Conservation (phyloP, 2,329 filamentous ascomycete genomes). For the Myriosclerotinia duriaeana region DNA sequence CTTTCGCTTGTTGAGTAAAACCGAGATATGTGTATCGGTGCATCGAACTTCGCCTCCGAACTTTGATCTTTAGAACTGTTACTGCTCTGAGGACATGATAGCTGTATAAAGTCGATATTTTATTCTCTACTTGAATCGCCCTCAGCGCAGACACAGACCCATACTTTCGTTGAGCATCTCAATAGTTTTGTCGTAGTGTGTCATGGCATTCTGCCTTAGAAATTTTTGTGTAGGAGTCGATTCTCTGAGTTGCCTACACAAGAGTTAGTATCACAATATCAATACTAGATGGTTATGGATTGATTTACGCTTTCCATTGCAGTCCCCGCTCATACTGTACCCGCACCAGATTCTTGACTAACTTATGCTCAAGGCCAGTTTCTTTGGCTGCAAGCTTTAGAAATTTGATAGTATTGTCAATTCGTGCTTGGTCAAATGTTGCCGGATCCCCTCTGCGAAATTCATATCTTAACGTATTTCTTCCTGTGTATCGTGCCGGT, state of each 20-base stretch:
- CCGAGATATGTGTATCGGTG: background rate
- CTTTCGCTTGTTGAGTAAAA: background rate
- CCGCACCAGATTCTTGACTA: slow-evolving; percentile 67
- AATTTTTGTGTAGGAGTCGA: slow-evolving; percentile 21
- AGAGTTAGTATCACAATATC: background rate
- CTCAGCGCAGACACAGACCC: slow-evolving; percentile 60
- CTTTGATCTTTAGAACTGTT: background rate
- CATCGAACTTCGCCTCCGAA: background rate
- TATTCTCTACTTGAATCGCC: background rate
- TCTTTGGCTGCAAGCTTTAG: slow-evolving; percentile 62
- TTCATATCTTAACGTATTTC: slow-evolving; percentile 57
- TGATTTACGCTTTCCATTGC: slow-evolving; percentile 13
- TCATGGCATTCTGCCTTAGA: slow-evolving; percentile 41
- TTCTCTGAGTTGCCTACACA: slow-evolving; percentile 8
- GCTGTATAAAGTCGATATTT: background rate
- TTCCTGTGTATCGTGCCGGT: slow-evolving; percentile 63
- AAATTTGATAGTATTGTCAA: slow-evolving; percentile 69
- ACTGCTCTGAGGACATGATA: background rate
- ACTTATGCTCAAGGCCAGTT: slow-evolving; percentile 67
- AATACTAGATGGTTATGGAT: background rate
- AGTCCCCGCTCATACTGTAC: slow-evolving; percentile 40
- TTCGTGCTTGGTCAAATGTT: slow-evolving; percentile 50
- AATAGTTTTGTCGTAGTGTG: slow-evolving; percentile 67
- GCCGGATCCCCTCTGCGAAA: slow-evolving; percentile 54
- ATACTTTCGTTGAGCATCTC: slow-evolving; percentile 73